Conservation (phyloP, 352 stramenopile species). For the Blastocystis hominis region DNA sequence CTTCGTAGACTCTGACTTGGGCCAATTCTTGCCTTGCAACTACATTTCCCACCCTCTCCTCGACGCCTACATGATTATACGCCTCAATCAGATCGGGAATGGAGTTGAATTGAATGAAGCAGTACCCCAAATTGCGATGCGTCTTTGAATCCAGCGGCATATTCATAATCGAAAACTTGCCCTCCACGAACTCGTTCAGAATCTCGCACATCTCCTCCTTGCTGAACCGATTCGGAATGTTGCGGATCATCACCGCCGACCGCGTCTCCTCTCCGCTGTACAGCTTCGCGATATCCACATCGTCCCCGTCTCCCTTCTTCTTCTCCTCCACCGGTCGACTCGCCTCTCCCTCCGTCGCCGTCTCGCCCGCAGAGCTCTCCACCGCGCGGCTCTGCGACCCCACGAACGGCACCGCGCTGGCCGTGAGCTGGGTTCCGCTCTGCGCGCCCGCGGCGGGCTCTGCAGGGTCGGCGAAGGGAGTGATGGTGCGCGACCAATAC, state of each 20-base stretch:
- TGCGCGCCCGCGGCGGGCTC: not conserved
- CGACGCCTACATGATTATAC: constrained; percentile 12
- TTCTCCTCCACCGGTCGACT: not conserved
- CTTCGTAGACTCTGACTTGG: constrained; percentile 40
- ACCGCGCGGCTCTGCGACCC: too few relatives aligned
- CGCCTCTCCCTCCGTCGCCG: not conserved
- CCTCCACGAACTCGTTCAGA: constrained; percentile 2
- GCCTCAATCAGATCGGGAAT: constrained; percentile 43
- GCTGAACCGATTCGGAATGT: constrained; percentile 52
- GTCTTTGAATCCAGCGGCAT: constrained; percentile 54
- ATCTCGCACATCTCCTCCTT: constrained; percentile 31
- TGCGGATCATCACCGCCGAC: constrained; percentile 56
- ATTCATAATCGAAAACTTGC: constrained; percentile 53
- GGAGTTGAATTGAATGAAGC: constrained; percentile 57
- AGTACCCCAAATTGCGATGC: constrained; percentile 49
- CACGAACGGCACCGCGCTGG: not conserved
- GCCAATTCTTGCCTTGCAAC: constrained; percentile 51
- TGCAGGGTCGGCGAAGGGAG: not conserved
- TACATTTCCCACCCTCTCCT: not conserved
- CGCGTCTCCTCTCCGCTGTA: constrained; percentile 43
- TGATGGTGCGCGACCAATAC: not conserved
- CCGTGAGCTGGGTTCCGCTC: not conserved
- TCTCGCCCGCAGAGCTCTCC: not conserved
- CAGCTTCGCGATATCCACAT: constrained; percentile 54
- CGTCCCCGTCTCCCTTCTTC: constrained; percentile 17